Percentiles rank a stretch among this genome's conserved stretches.
Evolutionary conservation across 2,329 filamentous ascomycete species (phyloP).

Genomic region (Arachnopeziza araneosa): DNA sequence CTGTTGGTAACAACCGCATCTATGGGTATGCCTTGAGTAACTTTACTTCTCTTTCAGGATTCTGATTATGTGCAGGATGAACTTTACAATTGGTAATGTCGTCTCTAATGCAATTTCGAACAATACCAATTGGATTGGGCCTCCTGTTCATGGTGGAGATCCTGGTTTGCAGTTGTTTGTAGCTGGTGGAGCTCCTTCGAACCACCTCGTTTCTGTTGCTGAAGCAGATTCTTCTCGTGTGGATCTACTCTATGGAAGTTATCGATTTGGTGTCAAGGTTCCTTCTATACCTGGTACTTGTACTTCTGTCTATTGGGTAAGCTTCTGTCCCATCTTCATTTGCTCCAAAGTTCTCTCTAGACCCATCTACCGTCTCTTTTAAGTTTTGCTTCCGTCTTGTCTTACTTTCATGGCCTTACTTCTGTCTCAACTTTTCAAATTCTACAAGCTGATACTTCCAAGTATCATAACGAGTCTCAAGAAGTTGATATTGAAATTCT

Average conservation of each 20-base stretch:
- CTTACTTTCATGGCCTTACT: neutral
- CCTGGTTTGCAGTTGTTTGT: constrained; percentile 55
- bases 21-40: constrained; percentile 42
- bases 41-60: neutral
- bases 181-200: constrained; percentile 33
- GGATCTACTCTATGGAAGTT: constrained; percentile 67
- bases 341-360: neutral
- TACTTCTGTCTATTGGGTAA: constrained; percentile 74
- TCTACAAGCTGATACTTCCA: constrained; percentile 1
- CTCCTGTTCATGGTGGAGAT: constrained; percentile 39
- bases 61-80: constrained; percentile 37
- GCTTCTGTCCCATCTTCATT: constrained; percentile 8
- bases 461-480: constrained; percentile 75
- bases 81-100: constrained; percentile 53
- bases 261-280: constrained; percentile 57
- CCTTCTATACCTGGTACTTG: constrained; percentile 50
- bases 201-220: constrained; percentile 53
- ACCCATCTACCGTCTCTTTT: too few relatives aligned
- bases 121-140: constrained; percentile 37
- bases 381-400: too few relatives aligned
- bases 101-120: constrained; percentile 44
- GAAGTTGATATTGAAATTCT: constrained; percentile 81
- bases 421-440: neutral
- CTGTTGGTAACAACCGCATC: constrained; percentile 51
- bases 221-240: constrained; percentile 57